Evolutionary conservation across 306 rosid species (phyloP), one percentile per base, ranked within the genome.

Genomic region (Sphenostylis stenocarpa): DNA sequence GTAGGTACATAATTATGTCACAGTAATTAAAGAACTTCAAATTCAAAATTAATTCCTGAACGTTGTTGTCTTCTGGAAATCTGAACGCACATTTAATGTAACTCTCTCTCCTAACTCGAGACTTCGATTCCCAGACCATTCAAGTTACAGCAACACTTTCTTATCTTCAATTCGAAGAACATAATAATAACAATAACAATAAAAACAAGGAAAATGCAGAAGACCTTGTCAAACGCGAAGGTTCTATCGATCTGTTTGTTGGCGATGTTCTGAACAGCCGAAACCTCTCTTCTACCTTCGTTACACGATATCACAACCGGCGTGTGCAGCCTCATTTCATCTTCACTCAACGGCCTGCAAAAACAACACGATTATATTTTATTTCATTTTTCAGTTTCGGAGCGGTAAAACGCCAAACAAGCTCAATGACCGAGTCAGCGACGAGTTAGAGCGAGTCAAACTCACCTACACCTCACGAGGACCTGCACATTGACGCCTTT

Each of bases 401-500:
- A 74, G 53, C 48, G 33, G 10, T n/a, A 49, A 52, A 81, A 57
- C 39, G 16, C 1, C 28, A 57, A 57, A 61, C 65, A 67, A 67
- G 38, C 70, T 56, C 28, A 80, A 79, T 24, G 56, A 55, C 34
- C n/a, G 84, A 77, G 55, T 83, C 53, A 29, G 24, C 9, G 44
- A 19, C n/a, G 79, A 84, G 78, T 80, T 20, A 75, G 19, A 71
- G 56, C 41, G 26, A 70, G 75, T 76, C 53, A 53, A n/a, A 80
- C 89, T 88, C 79, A 93, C 99, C 99, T 96, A 85, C 99, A 96
- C 56, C 99, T 93, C 76, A 96, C 87, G 67, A 96, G 87, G 72
- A 96, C 99, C 90, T 91, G 99, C 68, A 96, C 98, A 89, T 93
- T 96, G 75, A 96, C 99, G 24, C 99, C 98, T 79, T 96, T 96